Evolutionary conservation across 495 filamentous ascomycete species (phyloP).

Genomic region (Halenospora varia): DNA sequence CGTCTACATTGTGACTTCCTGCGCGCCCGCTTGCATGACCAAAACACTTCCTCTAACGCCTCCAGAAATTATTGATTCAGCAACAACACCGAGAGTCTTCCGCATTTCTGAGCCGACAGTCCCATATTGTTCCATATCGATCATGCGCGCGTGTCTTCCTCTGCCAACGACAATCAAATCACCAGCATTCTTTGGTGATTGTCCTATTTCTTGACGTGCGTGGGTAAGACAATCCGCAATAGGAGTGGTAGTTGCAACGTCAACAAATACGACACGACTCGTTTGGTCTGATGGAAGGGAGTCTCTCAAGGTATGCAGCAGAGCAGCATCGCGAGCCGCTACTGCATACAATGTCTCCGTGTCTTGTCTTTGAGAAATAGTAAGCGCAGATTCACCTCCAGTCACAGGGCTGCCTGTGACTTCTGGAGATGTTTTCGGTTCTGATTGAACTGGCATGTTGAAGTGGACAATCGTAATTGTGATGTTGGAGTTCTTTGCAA

Average conservation of each 20-base stretch:
- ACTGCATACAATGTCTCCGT: slow-evolving; percentile 27
- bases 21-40: slow-evolving; percentile 63
- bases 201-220: slow-evolving; percentile 58
- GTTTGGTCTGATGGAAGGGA: slow-evolving; percentile 55
- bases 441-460: slow-evolving; percentile 22
- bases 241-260: slow-evolving; percentile 19
- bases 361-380: slow-evolving; percentile 7
- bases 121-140: slow-evolving; percentile 24
- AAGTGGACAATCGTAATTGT: slow-evolving; percentile 67
- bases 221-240: slow-evolving; percentile 28
- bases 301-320: slow-evolving; percentile 60
- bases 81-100: slow-evolving; percentile 63
- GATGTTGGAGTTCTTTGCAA: slow-evolving; percentile 71
- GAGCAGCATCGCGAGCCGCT: slow-evolving; percentile 48
- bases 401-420: slow-evolving; percentile 2
- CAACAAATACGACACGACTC: slow-evolving; percentile 57
- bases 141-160: slow-evolving; percentile 23
- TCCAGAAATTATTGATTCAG: slow-evolving; percentile 56
- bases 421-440: slow-evolving; percentile 14
- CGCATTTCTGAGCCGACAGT: slow-evolving; percentile 44
- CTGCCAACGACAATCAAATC: slow-evolving; percentile 77
- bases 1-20: slow-evolving; percentile 10
- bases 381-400: background rate
- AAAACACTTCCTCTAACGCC: slow-evolving; percentile 70
- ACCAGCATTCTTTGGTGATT: slow-evolving; percentile 62